Evolutionary conservation across 2,329 filamentous ascomycete species (phyloP), one percentile per base, ranked within the genome.

Genomic region (Tolypocladium inflatum): DNA sequence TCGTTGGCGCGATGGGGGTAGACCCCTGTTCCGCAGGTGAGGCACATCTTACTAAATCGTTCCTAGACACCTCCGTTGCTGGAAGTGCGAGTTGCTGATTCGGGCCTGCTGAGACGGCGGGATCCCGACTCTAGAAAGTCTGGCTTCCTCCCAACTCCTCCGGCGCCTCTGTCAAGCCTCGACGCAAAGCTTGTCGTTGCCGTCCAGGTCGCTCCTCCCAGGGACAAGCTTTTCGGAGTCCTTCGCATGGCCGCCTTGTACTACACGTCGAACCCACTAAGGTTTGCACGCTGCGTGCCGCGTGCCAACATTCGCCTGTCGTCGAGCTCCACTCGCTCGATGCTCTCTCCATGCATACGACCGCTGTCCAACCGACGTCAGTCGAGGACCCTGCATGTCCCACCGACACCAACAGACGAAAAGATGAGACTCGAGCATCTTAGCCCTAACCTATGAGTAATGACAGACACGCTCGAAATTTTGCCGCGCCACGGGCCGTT

Each of bases 371-470:
- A n/a, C 38, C 53, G 53, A 55, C 39, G 39, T 53, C 50, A 43
- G 50, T 54, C 41, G 56, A 45, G 41, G 56, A 43, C 56, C 56
- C 56, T 57, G 50, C 56, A 54, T 45, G 56, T 43, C 41, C 50
- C 53, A 42, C 39, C 7, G 15, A n/a, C 48, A 13, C 43, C 43
- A 30, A 30, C 23, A 48, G 23, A 26, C 43, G 26, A 50, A 50
- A 21, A 38, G 55, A 48, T 33, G 48, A 50, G 19, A 21, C 17
- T n/a, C 30, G 48, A 51, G 26, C 19, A 17, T 23, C 19, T 15
- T 54, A 55, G 38, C 38, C 38, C 53, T 55, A 42, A 43, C 9
- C 48, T 4, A 35, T 37, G 30, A 35, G 48, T 37, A 52, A 37
- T 35, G 30, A 5, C 30, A 37, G 48, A n/a, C 19, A 35, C 19